Evolutionary conservation across 441 rosid genomes (phyloP), one percentile per base, ranked within the genome.

Genomic region (Gossypium gossypioides): DNA sequence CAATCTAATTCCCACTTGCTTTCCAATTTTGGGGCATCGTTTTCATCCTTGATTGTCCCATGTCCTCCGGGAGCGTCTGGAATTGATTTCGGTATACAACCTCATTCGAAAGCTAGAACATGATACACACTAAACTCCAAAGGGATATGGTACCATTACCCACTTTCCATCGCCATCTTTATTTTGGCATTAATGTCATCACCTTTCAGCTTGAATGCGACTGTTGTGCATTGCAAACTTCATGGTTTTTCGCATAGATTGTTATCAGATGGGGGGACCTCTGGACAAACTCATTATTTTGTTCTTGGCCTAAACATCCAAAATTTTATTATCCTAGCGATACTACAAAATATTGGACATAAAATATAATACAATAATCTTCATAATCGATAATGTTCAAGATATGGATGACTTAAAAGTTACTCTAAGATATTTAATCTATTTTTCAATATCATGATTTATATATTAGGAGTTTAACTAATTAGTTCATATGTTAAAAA

Each of bases 31-130:
- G 10, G 42, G 42, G 42, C n/a, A 46, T 80, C 74, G n/a, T 68
- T 68, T 6, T 71, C 82, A 72, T 57, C 44, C 69, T 51, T 60
- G 61, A 42, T 67, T 62, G 59, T 74, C 62, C 24, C 63, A n/a
- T 70, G 81, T 72, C 67, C 66, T 77, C 73, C 18, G 3, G 64
- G 40, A 52, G 27, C 34, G 32, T n/a, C 59, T 44, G 59, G 29
- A n/a, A 44, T 24, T 13, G 76, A 52, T 55, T 37, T 13, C 54
- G 27, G 46, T 25, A n/a, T 58, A 16, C 79, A 76, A 75, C 78
- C 64, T 71, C 76, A 68, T 57, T 68, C 63, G 18, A 52, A 70
- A 65, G 59, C 18, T 18, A 37, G 21, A 22, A 60, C 18, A n/a
- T 27, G 21, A 63, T 65, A 58, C 27, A 0, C 16, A 57, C 72